Base-by-base conservation (phyloP, 2,329 filamentous ascomycete genomes). In the Escovopsis weberi region DNA sequence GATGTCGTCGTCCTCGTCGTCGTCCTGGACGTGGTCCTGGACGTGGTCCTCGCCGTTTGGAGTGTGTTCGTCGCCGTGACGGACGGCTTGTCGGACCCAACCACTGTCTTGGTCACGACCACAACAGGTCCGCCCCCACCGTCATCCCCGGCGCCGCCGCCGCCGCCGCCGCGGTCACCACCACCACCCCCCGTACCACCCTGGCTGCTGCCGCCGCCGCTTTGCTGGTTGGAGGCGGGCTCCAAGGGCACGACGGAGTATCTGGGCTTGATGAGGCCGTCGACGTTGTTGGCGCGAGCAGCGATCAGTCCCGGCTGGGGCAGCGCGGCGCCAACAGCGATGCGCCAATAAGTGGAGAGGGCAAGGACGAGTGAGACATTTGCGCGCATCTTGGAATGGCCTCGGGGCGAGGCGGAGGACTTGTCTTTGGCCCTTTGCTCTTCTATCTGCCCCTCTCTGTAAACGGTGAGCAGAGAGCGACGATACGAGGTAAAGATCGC, bases 171-270 rank as follows among this genome's bases (percentile, higher is more conserved):
- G 12, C 42, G 47, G n/a, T 39, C 41, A 19, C 49, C 46, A 9
- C 37, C 43, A 5, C 44, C 47, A 30, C 33, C 26, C 6, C 40
- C 45, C 9, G 26, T 38, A 7, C 33, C 28, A 18, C 46, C 34
- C 19, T 41, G 47, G 15, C 43, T 38, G 10, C 43, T 43, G 32
- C 51, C 51, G 19, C 51, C 50, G 15, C 48, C 51, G 8, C 43
- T 47, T 5, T 51, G 45, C 12, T 53, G 50, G 23, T 52, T 48
- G 6, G 58, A 48, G 12, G 50, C 52, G 2, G 60, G 60, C 40
- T 62, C 60, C n/a, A 64, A 48, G 12, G 61, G 60, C 5, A 66
- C 60, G 28, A 66, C 59, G 3, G 60, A 62, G 39, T 65, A 66
- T 19, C 53, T 52, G 2, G 60, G 61, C 39, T 55, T 55, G n/a